A percentile compares a stretch with the other conserved stretches of the same genome.
Conservation (phyloP, 441 rosid species). For the Dalechampia spathulata region DNA sequence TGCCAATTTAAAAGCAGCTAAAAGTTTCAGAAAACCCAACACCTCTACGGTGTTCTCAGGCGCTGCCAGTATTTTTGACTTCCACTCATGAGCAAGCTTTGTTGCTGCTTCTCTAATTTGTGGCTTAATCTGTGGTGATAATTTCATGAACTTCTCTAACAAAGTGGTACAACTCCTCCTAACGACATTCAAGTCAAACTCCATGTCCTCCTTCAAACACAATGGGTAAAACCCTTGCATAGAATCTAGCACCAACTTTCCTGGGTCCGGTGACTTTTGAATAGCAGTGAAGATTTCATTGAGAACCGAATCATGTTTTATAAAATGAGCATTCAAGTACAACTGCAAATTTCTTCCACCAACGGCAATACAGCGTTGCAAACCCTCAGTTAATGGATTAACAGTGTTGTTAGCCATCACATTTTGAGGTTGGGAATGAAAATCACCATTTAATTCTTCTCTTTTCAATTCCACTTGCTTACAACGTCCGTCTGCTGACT, state of each 20-base stretch:
- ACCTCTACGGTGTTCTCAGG: constrained; percentile 26
- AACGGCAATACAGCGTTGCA: not conserved
- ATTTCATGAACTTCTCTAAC: constrained; percentile 27
- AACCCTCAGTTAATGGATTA: not conserved
- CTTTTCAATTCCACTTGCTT: constrained; percentile 18
- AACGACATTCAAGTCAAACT: constrained; percentile 18
- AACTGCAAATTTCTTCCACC: constrained; percentile 13
- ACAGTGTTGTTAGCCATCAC: constrained; percentile 1
- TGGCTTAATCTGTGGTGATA: constrained; percentile 19
- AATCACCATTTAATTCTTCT: too few species aligned
- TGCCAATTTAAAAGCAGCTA: constrained; percentile 35
- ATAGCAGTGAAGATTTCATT: constrained; percentile 8
- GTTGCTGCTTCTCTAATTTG: constrained; percentile 30
- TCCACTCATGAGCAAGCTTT: constrained; percentile 31
- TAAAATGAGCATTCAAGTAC: constrained; percentile 10
- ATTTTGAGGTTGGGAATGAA: constrained; percentile 14
- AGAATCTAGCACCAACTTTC: constrained; percentile 27
- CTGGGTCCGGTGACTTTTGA: constrained; percentile 21
- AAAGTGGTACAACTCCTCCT: constrained; percentile 31
- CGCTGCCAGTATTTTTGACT: constrained; percentile 19
- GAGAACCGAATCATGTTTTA: constrained; percentile 10
- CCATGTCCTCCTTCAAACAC: too few species aligned
- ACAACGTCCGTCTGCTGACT: constrained; percentile 12
- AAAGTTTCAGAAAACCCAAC: constrained; percentile 31
- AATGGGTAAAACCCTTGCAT: too few species aligned